A percentile compares a stretch with the other conserved stretches of the same genome.
phyloP scores from a whole-genome alignment of 1,284 basidiomycete species.

The Laetiporus sulphureus region DNA sequence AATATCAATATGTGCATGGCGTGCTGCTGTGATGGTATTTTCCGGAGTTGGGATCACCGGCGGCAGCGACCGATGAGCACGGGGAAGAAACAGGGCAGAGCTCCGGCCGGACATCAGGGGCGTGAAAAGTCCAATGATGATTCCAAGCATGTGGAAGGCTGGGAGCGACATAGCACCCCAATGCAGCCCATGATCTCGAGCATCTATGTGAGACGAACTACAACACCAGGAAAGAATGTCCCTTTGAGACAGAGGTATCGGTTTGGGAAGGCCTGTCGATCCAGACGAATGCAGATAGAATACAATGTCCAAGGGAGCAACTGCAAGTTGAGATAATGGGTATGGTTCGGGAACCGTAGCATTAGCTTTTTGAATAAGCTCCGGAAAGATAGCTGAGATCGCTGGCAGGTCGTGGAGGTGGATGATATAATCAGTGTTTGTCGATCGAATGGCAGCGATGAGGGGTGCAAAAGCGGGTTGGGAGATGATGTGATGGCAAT shows the following conservation, averaged over 20 bases:
- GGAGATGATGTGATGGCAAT: conserved; percentile 10
- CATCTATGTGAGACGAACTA: background rate
- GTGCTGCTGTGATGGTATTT: conserved; percentile 11
- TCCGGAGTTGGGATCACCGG: conserved; percentile 9
- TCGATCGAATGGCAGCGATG: conserved; percentile 1
- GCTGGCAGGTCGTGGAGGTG: conserved; percentile 6
- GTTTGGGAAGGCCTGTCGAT: conserved; percentile 18
- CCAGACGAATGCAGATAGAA: conserved; percentile 19
- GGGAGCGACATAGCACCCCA: conserved; percentile 13
- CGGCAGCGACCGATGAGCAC: background rate
- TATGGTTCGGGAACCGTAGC: conserved; percentile 1
- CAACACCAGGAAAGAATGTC: conserved; percentile 6
- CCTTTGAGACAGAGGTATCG: conserved; percentile 11
- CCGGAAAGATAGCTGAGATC: conserved; percentile 11
- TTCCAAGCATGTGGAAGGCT: conserved; percentile 17
- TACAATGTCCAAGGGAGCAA: background rate
- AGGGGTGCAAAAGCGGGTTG: conserved; percentile 6
- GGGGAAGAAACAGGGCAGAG: conserved; percentile 12
- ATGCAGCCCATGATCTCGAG: conserved; percentile 2
- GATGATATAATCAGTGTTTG: conserved; percentile 1
- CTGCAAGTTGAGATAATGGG: background rate
- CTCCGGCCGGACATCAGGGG: conserved; percentile 8
- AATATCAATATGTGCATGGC: conserved; percentile 4
- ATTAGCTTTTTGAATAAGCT: background rate
- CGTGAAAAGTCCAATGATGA: conserved; percentile 11